A percentile compares a stretch with the other conserved stretches of the same genome.
Conservation (phyloP, 192 early-diverging fungal genomes). For the Umbelopsis vinacea region DNA sequence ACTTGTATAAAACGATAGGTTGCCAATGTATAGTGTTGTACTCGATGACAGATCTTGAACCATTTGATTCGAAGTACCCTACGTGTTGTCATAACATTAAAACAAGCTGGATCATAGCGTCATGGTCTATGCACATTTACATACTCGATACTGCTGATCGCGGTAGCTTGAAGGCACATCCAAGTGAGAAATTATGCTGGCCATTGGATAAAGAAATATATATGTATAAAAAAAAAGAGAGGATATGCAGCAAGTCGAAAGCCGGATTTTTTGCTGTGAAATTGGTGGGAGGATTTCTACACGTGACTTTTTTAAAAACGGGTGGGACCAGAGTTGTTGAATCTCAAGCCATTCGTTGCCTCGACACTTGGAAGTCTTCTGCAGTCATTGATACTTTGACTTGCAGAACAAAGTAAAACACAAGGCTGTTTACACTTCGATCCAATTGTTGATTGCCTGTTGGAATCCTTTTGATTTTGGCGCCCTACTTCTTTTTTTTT, state of each 20-base stretch:
- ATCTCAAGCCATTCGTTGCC: background rate
- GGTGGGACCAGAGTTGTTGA: background rate
- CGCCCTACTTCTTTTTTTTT: slow-evolving; percentile 1
- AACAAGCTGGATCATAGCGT: background rate
- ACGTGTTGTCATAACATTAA: slow-evolving; percentile 15
- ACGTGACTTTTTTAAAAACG: background rate
- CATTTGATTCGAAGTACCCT: slow-evolving; percentile 54
- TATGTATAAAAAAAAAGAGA: background rate
- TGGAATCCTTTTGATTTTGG: background rate
- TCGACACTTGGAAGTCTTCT: background rate
- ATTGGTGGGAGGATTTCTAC: background rate
- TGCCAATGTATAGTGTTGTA: slow-evolving; percentile 94
- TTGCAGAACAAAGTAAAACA: background rate
- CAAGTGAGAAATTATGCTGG: slow-evolving; percentile 68
- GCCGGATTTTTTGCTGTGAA: too few relatives aligned
- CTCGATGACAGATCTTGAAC: slow-evolving; percentile 60
- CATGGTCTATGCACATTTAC: background rate
- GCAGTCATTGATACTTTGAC: background rate
- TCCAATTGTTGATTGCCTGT: background rate
- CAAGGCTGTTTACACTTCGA: background rate
- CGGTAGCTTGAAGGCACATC: slow-evolving; percentile 85
- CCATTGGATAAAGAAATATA: slow-evolving; percentile 37
- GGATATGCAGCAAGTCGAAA: background rate
- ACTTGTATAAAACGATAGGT: slow-evolving; percentile 96
- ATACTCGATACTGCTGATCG: slow-evolving; percentile 79